A percentile compares a stretch with the other conserved stretches of the same genome.
Evolutionary conservation across 83 land plant genomes (phyloP).

Genomic region (Larix sibirica): DNA sequence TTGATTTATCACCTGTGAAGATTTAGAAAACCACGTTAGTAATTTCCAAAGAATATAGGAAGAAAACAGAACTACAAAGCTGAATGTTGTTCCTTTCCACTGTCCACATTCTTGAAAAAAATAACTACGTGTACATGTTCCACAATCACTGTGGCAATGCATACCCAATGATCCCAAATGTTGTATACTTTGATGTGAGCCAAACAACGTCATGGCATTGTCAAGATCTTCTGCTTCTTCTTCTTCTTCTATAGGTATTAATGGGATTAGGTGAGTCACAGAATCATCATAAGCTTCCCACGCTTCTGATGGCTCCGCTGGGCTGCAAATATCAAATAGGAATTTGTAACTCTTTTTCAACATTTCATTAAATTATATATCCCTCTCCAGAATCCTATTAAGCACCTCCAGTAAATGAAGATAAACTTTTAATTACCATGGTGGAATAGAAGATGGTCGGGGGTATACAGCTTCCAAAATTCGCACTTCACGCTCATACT

Average conservation of each 20-base stretch:
- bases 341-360: background rate
- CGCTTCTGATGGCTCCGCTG: conserved; percentile 47
- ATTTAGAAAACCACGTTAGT: background rate
- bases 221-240: conserved; percentile 30
- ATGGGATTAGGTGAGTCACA: conserved; percentile 47
- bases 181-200: conserved; percentile 5
- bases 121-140: background rate
- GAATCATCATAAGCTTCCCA: conserved; percentile 34
- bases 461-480: conserved; percentile 92
- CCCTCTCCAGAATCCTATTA: background rate
- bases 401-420: background rate
- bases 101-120: background rate
- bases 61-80: too few relatives aligned
- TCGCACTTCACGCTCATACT: conserved; percentile 66
- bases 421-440: conserved; percentile 45
- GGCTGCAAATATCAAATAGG: conserved; percentile 34
- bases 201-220: background rate
- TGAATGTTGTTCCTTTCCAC: too few relatives aligned
- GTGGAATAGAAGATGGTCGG: conserved; percentile 83
- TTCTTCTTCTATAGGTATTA: conserved; percentile 76
- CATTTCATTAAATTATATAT: background rate
- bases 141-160: background rate
- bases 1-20: background rate
- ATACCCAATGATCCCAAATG: conserved; percentile 16
- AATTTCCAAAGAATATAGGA: background rate